Evolutionary conservation across 2,329 filamentous ascomycete genomes (phyloP).

Genomic region (Chlorencoelia australis): DNA sequence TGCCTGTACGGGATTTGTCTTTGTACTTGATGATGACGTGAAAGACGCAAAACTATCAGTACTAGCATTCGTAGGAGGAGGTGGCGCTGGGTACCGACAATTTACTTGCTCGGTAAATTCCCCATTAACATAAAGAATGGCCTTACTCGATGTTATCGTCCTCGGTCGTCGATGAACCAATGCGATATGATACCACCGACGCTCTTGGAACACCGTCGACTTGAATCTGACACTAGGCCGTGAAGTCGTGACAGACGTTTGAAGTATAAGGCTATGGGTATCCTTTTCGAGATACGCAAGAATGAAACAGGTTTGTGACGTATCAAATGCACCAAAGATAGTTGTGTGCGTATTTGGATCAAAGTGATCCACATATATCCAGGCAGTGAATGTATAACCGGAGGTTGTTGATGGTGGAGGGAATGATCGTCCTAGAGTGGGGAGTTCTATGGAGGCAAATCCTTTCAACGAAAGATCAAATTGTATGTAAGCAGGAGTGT

Average conservation of each 20-base stretch:
- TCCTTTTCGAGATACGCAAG: conserved; percentile 91
- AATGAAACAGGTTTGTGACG: conserved; percentile 84
- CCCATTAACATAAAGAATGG: conserved; percentile 82
- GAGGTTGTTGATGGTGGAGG: conserved; percentile 64
- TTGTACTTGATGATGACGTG: conserved; percentile 45
- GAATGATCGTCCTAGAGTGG: conserved; percentile 75
- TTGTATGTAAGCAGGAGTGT: conserved; percentile 76
- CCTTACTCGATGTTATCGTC: conserved; percentile 66
- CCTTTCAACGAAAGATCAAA: conserved; percentile 87
- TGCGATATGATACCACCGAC: conserved; percentile 86
- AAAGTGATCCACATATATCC: conserved; percentile 82
- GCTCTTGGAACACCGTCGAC: conserved; percentile 62
- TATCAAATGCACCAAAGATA: conserved; percentile 89
- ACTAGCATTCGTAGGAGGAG: conserved; percentile 51
- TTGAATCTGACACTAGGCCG: conserved; percentile 92
- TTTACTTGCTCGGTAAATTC: conserved; percentile 90
- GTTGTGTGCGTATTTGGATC: conserved; percentile 83
- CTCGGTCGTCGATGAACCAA: conserved; percentile 75
- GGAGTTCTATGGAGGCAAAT: conserved; percentile 81
- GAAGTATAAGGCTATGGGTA: conserved; percentile 86
- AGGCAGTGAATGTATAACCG: conserved; percentile 84
- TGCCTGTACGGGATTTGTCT: conserved; percentile 67
- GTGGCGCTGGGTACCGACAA: conserved; percentile 73
- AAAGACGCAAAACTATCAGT: conserved; percentile 64
- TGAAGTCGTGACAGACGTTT: conserved; percentile 81